Evolutionary conservation across 179 eudicot species (phyloP).

Genomic region (Spinacia oleracea): DNA sequence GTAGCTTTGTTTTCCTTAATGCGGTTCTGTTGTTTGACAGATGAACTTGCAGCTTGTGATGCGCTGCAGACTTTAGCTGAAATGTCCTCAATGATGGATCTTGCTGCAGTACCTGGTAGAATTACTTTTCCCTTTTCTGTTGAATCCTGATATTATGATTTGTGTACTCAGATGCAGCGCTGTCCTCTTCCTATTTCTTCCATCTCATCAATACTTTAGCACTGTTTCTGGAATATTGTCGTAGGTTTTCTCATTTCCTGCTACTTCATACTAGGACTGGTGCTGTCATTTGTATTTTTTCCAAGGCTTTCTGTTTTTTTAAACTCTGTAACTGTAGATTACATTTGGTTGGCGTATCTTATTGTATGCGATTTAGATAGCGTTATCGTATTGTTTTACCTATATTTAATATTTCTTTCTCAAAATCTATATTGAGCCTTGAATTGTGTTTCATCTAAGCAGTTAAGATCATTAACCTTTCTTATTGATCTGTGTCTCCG

Average conservation of each 20-base stretch:
- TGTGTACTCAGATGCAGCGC: neutral
- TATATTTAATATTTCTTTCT: neutral
- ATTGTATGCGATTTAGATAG: neutral
- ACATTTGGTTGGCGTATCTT: neutral
- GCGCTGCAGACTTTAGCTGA: conserved; percentile 91
- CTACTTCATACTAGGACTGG: neutral
- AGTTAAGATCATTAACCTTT: neutral
- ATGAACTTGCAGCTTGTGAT: conserved; percentile 65
- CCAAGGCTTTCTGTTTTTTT: neutral
- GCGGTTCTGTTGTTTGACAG: conserved; percentile 32
- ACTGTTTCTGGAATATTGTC: neutral
- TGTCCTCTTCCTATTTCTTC: neutral
- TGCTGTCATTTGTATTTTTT: neutral
- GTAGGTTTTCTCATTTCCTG: neutral
- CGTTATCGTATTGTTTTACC: neutral
- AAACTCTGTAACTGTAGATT: neutral
- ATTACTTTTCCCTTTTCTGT: neutral
- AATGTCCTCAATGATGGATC: conserved; percentile 55
- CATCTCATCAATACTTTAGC: neutral
- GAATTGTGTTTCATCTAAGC: neutral
- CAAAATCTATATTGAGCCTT: neutral
- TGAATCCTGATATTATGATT: neutral
- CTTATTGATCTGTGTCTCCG: neutral
- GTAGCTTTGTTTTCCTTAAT: conserved; percentile 11
- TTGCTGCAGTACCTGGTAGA: conserved; percentile 37